Evolutionary conservation across 306 rosid species (phyloP).

Genomic region (Vigna unguiculata): DNA sequence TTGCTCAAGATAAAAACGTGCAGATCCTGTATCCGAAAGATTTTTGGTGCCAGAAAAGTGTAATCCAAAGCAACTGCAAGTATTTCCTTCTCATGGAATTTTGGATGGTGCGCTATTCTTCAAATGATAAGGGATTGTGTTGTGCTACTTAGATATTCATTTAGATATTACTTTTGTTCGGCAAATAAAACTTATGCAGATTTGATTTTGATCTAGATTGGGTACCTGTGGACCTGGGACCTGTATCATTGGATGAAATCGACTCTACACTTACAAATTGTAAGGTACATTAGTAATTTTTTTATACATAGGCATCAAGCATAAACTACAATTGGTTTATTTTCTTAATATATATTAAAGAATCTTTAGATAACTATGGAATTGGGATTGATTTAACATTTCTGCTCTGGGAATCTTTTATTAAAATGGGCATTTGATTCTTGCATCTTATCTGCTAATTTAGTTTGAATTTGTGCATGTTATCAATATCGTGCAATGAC

Average conservation of each 20-base stretch:
- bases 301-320: slow-evolving; percentile 33
- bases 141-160: slow-evolving; percentile 9
- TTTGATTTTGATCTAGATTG: slow-evolving; percentile 61
- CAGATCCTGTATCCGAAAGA: slow-evolving; percentile 77
- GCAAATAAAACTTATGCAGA: slow-evolving; percentile 30
- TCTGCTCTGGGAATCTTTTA: slow-evolving; percentile 23
- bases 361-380: slow-evolving; percentile 14
- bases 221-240: slow-evolving; percentile 89
- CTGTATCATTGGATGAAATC: slow-evolving; percentile 70
- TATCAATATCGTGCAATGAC: neutral
- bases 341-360: slow-evolving; percentile 23
- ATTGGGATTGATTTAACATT: slow-evolving; percentile 30
- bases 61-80: slow-evolving; percentile 57
- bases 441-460: slow-evolving; percentile 30
- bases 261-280: slow-evolving; percentile 61
- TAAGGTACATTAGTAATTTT: slow-evolving; percentile 60
- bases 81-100: slow-evolving; percentile 67
- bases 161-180: slow-evolving; percentile 22
- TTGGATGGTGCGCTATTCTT: slow-evolving; percentile 67
- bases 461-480: slow-evolving; percentile 7
- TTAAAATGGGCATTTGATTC: slow-evolving; percentile 22
- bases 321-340: slow-evolving; percentile 29
- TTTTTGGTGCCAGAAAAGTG: slow-evolving; percentile 73
- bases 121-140: slow-evolving; percentile 26
- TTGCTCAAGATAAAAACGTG: slow-evolving; percentile 58